Evolutionary conservation across 2,329 filamentous ascomycete genomes (phyloP).

Genomic region (Colletotrichum ledebouriae): DNA sequence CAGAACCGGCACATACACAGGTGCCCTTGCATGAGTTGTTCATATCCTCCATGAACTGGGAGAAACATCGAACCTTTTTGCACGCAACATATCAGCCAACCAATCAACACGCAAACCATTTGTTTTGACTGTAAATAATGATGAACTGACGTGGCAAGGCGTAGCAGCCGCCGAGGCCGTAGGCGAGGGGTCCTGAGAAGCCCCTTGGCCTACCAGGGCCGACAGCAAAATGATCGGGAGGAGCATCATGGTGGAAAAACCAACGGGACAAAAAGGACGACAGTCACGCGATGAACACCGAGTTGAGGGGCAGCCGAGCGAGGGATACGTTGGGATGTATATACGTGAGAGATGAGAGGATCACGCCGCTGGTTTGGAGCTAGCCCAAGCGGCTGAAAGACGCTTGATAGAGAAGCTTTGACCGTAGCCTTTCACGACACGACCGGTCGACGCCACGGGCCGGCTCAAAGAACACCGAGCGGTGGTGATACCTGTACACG

Average conservation of each 20-base stretch:
- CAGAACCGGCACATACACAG: slow-evolving; percentile 14
- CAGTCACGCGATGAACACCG: background rate
- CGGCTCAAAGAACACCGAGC: slow-evolving; percentile 2
- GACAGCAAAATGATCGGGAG: slow-evolving; percentile 7
- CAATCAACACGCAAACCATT: background rate
- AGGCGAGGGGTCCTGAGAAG: background rate
- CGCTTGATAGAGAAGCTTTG: slow-evolving; percentile 10
- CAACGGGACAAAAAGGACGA: background rate
- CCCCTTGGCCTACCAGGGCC: slow-evolving; percentile 7
- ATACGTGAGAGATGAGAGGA: slow-evolving; percentile 15
- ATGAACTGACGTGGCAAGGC: background rate
- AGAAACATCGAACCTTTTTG: slow-evolving; percentile 6
- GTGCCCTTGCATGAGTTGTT: slow-evolving; percentile 8
- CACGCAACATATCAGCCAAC: background rate
- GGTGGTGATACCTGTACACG: background rate
- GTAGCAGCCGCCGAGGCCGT: slow-evolving; percentile 1
- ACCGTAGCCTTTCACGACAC: slow-evolving; percentile 12
- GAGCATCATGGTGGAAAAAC: background rate
- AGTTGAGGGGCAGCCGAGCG: background rate
- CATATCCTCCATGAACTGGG: slow-evolving; percentile 2
- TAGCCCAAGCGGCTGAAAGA: slow-evolving; percentile 18
- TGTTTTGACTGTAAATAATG: background rate
- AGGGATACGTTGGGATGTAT: slow-evolving; percentile 6
- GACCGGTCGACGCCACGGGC: slow-evolving; percentile 12
- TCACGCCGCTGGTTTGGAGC: slow-evolving; percentile 18